These are phyloP conservation scores for Sporobolomyces phaffii DNA, from an alignment of 768 basidiomycete species.

Conservation along the genomic window DNA sequence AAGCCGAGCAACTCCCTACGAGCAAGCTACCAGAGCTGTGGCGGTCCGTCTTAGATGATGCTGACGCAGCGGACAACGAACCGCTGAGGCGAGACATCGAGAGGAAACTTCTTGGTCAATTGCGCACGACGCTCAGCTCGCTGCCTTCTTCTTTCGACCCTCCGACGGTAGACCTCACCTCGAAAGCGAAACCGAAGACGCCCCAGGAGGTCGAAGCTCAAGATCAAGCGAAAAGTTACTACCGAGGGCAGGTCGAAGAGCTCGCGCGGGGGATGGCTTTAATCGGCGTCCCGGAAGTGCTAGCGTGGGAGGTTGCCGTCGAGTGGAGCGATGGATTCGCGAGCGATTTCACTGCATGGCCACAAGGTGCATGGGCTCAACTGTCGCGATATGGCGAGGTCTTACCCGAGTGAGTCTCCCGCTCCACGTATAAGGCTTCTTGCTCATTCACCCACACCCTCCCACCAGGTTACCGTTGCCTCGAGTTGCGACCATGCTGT, in stretches of 20 bases:
- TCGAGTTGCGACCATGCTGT: background rate
- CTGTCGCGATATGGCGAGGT: conserved; percentile 60
- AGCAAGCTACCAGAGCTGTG: conserved; percentile 65
- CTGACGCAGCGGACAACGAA: conserved; percentile 61
- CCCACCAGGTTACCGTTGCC: conserved; percentile 7
- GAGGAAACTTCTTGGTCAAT: conserved; percentile 63
- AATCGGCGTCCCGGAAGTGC: conserved; percentile 66
- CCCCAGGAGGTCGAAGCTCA: conserved; percentile 29
- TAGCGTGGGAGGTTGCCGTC: conserved; percentile 72
- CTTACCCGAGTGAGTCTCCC: conserved; percentile 54
- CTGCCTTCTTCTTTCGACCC: conserved; percentile 51
- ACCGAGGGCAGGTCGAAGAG: conserved; percentile 63
- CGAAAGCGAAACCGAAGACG: conserved; percentile 48
- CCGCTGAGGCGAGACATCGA: conserved; percentile 70
- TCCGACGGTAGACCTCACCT: conserved; percentile 31
- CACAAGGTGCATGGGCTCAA: conserved; percentile 47
- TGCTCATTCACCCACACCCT: no score
- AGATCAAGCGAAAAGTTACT: conserved; percentile 42
- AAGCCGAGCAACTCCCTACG: conserved; percentile 40
- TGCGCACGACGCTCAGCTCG: conserved; percentile 58
- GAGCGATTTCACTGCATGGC: conserved; percentile 62
- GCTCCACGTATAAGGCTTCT: no score
- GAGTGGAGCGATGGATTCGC: conserved; percentile 69
- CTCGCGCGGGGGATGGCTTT: conserved; percentile 70
- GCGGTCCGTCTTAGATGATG: conserved; percentile 73